Evolutionary conservation across 2,329 filamentous ascomycete genomes (phyloP).

Genomic region (Didymellaceae sp.): DNA sequence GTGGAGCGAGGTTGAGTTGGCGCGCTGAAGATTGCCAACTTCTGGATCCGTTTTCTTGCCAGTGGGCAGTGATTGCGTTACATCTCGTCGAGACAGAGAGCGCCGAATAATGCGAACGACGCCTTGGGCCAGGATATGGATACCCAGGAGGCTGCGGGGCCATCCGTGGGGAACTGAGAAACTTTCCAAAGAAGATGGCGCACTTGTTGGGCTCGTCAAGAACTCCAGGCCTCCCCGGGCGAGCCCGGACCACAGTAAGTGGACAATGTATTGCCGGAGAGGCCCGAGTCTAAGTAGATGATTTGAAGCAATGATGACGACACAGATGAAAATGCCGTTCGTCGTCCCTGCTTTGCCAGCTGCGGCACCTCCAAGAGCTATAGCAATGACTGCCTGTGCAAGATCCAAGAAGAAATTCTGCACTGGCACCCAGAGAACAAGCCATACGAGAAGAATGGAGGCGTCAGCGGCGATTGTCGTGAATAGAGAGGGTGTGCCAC

Average conservation of each 20-base stretch:
- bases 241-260: slow-evolving; percentile 49
- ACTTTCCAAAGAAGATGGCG: slow-evolving; percentile 43
- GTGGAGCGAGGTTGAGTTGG: slow-evolving; percentile 43
- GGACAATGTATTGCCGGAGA: slow-evolving; percentile 51
- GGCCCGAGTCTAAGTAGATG: slow-evolving; percentile 62
- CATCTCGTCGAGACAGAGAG: slow-evolving; percentile 48
- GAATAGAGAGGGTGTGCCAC: slow-evolving; percentile 83
- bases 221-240: slow-evolving; percentile 51
- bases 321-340: slow-evolving; percentile 74
- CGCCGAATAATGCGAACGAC: slow-evolving; percentile 71
- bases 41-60: slow-evolving; percentile 65
- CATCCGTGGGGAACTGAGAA: slow-evolving; percentile 63
- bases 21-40: slow-evolving; percentile 53
- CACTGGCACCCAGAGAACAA: slow-evolving; percentile 84
- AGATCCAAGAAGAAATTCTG: slow-evolving; percentile 89
- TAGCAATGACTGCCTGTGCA: slow-evolving; percentile 90
- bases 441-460: slow-evolving; percentile 82
- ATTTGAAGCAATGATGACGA: slow-evolving; percentile 67
- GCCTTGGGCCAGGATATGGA: slow-evolving; percentile 77
- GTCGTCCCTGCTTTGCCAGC: slow-evolving; percentile 71
- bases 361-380: slow-evolving; percentile 84
- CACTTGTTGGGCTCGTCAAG: slow-evolving; percentile 47
- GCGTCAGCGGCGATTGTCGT: slow-evolving; percentile 85
- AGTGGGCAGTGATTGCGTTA: slow-evolving; percentile 41
- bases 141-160: slow-evolving; percentile 72